These are phyloP conservation scores for Leishmania tropica DNA, from an alignment of 208 protist genomes.

Conservation along the genomic window DNA sequence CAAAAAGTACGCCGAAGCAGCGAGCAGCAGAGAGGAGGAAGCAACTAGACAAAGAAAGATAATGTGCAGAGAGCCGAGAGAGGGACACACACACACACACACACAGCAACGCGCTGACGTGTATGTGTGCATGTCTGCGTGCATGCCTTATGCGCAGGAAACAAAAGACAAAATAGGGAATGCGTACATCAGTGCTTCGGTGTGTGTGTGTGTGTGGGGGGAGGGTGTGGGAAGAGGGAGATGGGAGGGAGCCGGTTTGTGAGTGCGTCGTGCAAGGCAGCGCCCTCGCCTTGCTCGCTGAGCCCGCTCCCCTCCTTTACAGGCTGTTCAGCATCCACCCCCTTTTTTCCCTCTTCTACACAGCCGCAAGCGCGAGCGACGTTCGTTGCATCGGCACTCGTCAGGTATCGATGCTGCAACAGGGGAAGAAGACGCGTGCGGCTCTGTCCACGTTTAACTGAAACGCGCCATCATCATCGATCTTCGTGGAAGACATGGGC, in stretches of 20 bases:
- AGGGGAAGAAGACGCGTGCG: conserved; percentile 20
- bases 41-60: too few species aligned
- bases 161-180: neutral
- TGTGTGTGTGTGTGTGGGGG: too few species aligned
- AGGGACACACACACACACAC: too few species aligned
- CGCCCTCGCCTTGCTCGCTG: too few species aligned
- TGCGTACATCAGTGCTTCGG: neutral
- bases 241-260: neutral
- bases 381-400: neutral
- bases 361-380: neutral
- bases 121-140: neutral
- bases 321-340: neutral
- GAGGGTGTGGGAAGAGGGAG: too few species aligned
- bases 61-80: too few species aligned
- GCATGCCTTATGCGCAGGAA: neutral
- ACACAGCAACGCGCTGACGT: neutral
- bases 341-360: neutral
- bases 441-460: conserved; percentile 13
- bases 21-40: too few species aligned
- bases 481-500: neutral
- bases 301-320: too few species aligned
- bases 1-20: too few species aligned
- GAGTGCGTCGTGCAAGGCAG: neutral
- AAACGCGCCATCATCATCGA: neutral
- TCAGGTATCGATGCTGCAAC: conserved; percentile 26